A percentile compares a stretch with the other conserved stretches of the same genome.
Evolutionary conservation across 331 rosid species (phyloP).

Genomic region (Saraca asoca): DNA sequence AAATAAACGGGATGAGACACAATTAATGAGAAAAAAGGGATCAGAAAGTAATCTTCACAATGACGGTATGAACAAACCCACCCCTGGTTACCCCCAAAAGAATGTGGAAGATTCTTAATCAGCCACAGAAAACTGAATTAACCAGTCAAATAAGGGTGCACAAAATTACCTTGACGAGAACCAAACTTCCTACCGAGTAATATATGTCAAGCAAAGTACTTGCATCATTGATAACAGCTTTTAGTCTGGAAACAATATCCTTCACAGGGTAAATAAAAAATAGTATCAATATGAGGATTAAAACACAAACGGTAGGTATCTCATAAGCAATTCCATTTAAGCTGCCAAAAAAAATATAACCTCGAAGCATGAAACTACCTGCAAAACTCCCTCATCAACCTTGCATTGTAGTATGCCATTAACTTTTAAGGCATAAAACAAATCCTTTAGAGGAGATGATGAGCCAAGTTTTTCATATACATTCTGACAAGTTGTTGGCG

Average conservation of each 20-base stretch:
- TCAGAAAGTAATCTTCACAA: slow-evolving; percentile 1
- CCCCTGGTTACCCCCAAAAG: no score
- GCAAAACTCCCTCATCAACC: slow-evolving; percentile 46
- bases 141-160: slow-evolving; percentile 25
- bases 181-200: slow-evolving; percentile 73
- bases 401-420: slow-evolving; percentile 66
- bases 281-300: slow-evolving; percentile 30
- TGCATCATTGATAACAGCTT: slow-evolving; percentile 60
- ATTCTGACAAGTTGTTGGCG: slow-evolving; percentile 49
- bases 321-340: slow-evolving; percentile 23
- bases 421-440: slow-evolving; percentile 73
- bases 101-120: no score
- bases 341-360: slow-evolving; percentile 32
- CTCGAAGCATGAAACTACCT: slow-evolving; percentile 52
- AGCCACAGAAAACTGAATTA: not conserved
- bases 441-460: slow-evolving; percentile 64
- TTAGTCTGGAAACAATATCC: slow-evolving; percentile 62
- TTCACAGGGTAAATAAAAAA: slow-evolving; percentile 39
- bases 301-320: slow-evolving; percentile 1
- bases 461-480: slow-evolving; percentile 64
- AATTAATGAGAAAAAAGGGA: slow-evolving; percentile 9
- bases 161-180: slow-evolving; percentile 70
- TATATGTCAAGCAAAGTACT: slow-evolving; percentile 71
- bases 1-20: not conserved
- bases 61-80: no score